Evolutionary conservation across 257 asterid genomes (phyloP).

Genomic region (Anisodus acutangulus): DNA sequence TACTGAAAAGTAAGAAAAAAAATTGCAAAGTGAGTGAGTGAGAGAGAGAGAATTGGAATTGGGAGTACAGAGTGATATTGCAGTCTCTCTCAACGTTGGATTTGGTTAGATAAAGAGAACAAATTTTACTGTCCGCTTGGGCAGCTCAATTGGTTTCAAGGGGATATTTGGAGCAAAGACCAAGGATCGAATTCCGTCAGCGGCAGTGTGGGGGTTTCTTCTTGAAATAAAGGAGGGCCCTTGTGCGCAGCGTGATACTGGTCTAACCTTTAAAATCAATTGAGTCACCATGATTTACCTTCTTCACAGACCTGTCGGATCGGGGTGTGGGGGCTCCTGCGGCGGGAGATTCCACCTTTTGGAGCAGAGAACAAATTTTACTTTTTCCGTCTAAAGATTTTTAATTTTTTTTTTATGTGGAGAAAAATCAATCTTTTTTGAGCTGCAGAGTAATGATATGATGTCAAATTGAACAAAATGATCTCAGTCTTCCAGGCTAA

Average conservation of each 20-base stretch:
- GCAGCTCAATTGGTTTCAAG: too few relatives aligned
- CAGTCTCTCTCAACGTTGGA: slow-evolving; percentile 26
- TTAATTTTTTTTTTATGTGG: neutral
- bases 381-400: neutral
- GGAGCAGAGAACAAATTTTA: slow-evolving; percentile 12
- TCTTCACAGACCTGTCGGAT: too few relatives aligned
- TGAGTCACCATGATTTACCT: too few relatives aligned
- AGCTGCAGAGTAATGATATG: neutral
- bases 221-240: too few relatives aligned
- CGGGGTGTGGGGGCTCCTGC: too few relatives aligned
- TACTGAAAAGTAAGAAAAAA: neutral
- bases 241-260: too few relatives aligned
- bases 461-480: slow-evolving; percentile 6
- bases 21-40: too few relatives aligned
- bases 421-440: neutral
- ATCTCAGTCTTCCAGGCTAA: neutral
- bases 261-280: too few relatives aligned
- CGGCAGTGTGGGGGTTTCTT: too few relatives aligned
- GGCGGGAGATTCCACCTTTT: too few relatives aligned
- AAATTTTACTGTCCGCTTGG: neutral
- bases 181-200: too few relatives aligned
- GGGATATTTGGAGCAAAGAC: too few relatives aligned
- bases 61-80: slow-evolving; percentile 14
- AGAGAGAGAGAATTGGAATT: neutral
- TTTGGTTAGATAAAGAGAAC: slow-evolving; percentile 21